Conservation (phyloP, 2,329 filamentous ascomycete genomes). For the Penicillium griseofulvum region DNA sequence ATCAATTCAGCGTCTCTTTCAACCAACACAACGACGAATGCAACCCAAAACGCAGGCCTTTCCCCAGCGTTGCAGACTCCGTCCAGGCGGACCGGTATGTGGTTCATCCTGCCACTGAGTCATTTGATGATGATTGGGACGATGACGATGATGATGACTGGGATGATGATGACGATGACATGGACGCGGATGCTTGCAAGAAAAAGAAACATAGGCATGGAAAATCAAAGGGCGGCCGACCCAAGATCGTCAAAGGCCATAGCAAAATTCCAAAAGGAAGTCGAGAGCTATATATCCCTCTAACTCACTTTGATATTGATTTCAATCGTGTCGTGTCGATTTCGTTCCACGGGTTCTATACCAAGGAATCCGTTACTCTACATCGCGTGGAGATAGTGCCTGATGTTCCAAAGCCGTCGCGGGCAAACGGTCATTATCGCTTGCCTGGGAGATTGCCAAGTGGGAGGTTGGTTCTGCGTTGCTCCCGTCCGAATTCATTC, state of each 20-base stretch:
- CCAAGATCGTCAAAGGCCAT: background rate
- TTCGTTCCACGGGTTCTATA: conserved; percentile 65
- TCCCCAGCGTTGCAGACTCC: conserved; percentile 66
- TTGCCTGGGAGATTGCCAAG: conserved; percentile 61
- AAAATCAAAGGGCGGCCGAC: background rate
- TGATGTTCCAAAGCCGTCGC: conserved; percentile 45
- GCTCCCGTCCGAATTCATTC: conserved; percentile 67
- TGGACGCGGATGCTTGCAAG: background rate
- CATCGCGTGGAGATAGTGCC: conserved; percentile 61
- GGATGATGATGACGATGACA: background rate
- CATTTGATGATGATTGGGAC: background rate
- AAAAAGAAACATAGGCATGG: background rate
- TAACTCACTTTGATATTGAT: conserved; percentile 65
- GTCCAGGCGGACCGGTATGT: conserved; percentile 62
- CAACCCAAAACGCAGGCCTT: conserved; percentile 55
- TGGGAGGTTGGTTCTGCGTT: conserved; percentile 61
- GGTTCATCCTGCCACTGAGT: conserved; percentile 3
- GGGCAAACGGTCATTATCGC: conserved; percentile 38
- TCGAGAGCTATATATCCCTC: conserved; percentile 62
- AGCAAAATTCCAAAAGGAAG: background rate
- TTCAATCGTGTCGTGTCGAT: conserved; percentile 57
- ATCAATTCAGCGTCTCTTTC: conserved; percentile 62
- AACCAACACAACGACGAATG: conserved; percentile 66
- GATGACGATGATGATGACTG: background rate
- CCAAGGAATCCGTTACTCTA: conserved; percentile 50